phyloP scores from a whole-genome alignment of 441 rosid genomes.

The Erodium texanum region DNA sequence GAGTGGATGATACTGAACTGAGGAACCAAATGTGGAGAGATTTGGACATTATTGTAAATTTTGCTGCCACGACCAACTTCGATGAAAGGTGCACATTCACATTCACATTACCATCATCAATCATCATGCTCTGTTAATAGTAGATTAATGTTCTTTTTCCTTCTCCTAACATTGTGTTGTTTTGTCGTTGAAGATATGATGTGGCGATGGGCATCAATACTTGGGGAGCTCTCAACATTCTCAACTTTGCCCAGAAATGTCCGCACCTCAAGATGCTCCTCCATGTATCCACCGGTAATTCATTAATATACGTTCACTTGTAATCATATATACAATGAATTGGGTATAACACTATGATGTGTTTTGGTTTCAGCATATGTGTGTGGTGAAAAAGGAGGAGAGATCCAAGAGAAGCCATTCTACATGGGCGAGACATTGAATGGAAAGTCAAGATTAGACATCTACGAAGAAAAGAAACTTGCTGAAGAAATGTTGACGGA shows the following conservation, averaged over 20 bases:
- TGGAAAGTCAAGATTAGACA: constrained; percentile 45
- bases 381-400: constrained; percentile 55
- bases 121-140: too few relatives aligned
- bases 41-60: constrained; percentile 51
- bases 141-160: background rate
- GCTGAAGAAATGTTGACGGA: constrained; percentile 43
- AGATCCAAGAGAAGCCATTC: constrained; percentile 46
- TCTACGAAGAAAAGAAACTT: constrained; percentile 42
- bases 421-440: constrained; percentile 54
- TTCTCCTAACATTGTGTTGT: background rate
- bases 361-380: constrained; percentile 59
- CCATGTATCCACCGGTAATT: constrained; percentile 84
- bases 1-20: constrained; percentile 38
- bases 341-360: too few relatives aligned
- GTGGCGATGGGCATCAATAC: constrained; percentile 73
- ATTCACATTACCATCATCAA: background rate
- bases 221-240: constrained; percentile 55
- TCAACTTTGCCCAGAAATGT: constrained; percentile 63
- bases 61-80: constrained; percentile 79
- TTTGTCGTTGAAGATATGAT: constrained; percentile 49
- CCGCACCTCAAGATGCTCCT: constrained; percentile 37
- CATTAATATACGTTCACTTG: too few relatives aligned
- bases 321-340: too few relatives aligned
- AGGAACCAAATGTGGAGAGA: constrained; percentile 41
- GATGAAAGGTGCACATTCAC: constrained; percentile 54